Base-by-base conservation (phyloP, 129 eudicot genomes). In the Lonicera japonica region DNA sequence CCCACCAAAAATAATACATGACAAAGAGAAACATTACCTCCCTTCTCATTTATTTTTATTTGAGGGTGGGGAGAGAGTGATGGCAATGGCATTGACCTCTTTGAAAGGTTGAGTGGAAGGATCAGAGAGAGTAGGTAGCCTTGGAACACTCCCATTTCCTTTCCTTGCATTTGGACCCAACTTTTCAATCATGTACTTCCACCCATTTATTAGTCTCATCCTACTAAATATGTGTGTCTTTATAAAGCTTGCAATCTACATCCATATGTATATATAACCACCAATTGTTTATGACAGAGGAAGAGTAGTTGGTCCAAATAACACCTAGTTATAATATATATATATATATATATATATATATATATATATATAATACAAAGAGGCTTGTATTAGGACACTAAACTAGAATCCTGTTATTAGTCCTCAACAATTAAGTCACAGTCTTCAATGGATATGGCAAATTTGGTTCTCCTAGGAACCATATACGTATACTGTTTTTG, bases 181-280 rank as follows among this genome's bases (percentile, higher is more conserved):
- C 64, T 75, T 89, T 68, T 94, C 99, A 53, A 94, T 94, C 96
- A 94, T 94, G 80, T 88, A 94, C 70, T 83, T 94, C 99, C 99
- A 94, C 36, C 99, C 99, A 57, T 94, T 96, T 24, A 94, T 85
- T 1, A 95, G 95, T 67, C 99, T 78, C 77, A 95, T 76, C n/a
- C 96, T 81, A 73, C 99, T 94, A 75, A 94, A 88, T 75, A 88
- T 94, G 73, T 94, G 99, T 25, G 86, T 85, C 70, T 88, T 94
- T 54, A 94, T 94, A 77, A 94, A 94, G 54, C 99, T 94, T 45
- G 95, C 99, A 41, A 94, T 94, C 99, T 94, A 75, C 80, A 70
- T 11, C 19, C 23, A 14, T 22, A 64, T 58, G 11, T 41, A 58
- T 17, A 66, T n/a, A n/a, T n/a, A 34, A 22, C 61, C 4, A 56